phyloP scores from a whole-genome alignment of 805 yeast species.

The Barnettozyma sucrosica region DNA sequence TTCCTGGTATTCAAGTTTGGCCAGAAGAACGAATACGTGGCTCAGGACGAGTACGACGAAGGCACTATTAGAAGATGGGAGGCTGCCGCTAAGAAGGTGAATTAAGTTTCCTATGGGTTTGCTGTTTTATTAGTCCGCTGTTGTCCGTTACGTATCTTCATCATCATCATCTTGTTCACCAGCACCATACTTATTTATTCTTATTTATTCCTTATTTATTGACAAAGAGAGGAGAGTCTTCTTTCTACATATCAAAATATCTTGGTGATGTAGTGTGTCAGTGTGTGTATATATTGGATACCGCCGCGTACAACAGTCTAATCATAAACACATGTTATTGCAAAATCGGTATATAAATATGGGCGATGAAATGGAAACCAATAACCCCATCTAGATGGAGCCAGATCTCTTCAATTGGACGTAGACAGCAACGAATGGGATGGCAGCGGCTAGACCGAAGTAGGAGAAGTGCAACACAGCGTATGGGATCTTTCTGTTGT shows the following conservation, averaged over 20 bases:
- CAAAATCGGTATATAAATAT: conserved; percentile 3
- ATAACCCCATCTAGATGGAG: conserved; percentile 31
- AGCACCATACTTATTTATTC: background rate
- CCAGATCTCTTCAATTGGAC: conserved; percentile 91
- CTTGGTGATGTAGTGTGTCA: too few species aligned
- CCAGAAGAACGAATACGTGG: conserved; percentile 14
- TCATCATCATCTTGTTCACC: conserved; percentile 1
- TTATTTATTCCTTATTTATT: conserved; percentile 4
- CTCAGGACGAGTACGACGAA: conserved; percentile 17
- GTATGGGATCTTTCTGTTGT: conserved; percentile 87
- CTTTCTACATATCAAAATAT: background rate
- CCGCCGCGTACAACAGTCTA: background rate
- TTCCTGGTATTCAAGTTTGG: conserved; percentile 17
- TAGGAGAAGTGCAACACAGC: conserved; percentile 77
- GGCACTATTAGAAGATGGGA: conserved; percentile 21
- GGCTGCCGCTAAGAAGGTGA: conserved; percentile 18
- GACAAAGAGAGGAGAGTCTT: background rate
- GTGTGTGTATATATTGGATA: too few species aligned
- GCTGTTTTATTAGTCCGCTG: background rate
- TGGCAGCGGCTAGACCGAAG: conserved; percentile 61
- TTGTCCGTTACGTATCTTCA: too few species aligned
- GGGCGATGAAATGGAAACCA: background rate
- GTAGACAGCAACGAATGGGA: conserved; percentile 74
- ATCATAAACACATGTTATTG: conserved; percentile 6
- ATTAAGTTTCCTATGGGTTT: background rate